These are phyloP conservation scores for Diddensiella santjacobensis DNA, from an alignment of 805 yeast genomes.

Conservation along the genomic window DNA sequence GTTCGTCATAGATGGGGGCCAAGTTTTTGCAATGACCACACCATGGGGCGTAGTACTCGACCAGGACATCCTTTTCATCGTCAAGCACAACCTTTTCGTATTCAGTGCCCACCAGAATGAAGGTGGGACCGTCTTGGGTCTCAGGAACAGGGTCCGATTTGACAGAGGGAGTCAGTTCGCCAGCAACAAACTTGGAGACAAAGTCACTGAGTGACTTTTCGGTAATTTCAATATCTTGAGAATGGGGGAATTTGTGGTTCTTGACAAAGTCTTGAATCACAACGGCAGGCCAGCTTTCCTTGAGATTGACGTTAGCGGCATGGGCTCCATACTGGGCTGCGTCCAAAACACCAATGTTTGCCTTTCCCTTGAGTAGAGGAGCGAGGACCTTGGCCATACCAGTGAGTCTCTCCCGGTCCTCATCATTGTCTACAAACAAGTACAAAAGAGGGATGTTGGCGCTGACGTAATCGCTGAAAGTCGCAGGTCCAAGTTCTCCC, in stretches of 20 bases:
- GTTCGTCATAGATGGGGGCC: slow-evolving; percentile 82
- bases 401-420: slow-evolving; percentile 57
- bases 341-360: slow-evolving; percentile 86
- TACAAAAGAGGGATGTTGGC: slow-evolving; percentile 79
- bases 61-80: slow-evolving; percentile 67
- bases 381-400: slow-evolving; percentile 59
- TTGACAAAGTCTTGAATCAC: slow-evolving; percentile 70
- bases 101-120: slow-evolving; percentile 76
- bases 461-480: slow-evolving; percentile 70
- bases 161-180: slow-evolving; percentile 64
- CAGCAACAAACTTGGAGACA: slow-evolving; percentile 59
- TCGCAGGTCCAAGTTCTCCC: slow-evolving; percentile 80
- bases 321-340: slow-evolving; percentile 78
- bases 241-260: slow-evolving; percentile 74
- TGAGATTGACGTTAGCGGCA: slow-evolving; percentile 79
- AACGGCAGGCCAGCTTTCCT: slow-evolving; percentile 78
- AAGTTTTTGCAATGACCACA: slow-evolving; percentile 92
- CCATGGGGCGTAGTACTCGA: slow-evolving; percentile 97
- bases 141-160: slow-evolving; percentile 88
- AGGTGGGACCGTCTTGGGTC: slow-evolving; percentile 64
- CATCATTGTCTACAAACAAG: slow-evolving; percentile 71
- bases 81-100: slow-evolving; percentile 65
- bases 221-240: slow-evolving; percentile 54
- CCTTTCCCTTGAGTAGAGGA: slow-evolving; percentile 68
- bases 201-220: slow-evolving; percentile 55